Evolutionary conservation across 2,329 filamentous ascomycete species (phyloP).

Genomic region (Teratosphaeria viscida): DNA sequence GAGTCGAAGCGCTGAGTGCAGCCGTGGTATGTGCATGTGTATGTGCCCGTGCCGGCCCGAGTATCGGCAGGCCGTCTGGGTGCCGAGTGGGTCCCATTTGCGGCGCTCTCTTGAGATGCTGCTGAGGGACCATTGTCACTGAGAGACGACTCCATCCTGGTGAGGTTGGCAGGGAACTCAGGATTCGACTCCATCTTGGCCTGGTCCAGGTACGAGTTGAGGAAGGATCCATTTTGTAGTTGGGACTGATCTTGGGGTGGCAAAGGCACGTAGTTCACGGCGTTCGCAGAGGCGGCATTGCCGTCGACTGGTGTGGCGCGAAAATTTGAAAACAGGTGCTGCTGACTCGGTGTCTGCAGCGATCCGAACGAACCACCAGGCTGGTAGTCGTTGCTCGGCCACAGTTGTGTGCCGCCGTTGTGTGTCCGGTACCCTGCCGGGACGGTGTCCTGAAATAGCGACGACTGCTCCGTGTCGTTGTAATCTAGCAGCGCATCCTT

Average conservation of each 20-base stretch:
- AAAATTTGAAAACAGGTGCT: conserved; percentile 32
- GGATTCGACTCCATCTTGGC: conserved; percentile 31
- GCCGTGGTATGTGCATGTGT: conserved; percentile 91
- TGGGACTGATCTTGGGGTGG: conserved; percentile 13
- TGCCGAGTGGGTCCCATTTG: conserved; percentile 16
- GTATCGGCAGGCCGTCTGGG: conserved; percentile 50
- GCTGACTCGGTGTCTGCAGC: conserved; percentile 31
- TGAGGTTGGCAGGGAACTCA: conserved; percentile 49
- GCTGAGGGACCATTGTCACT: conserved; percentile 43
- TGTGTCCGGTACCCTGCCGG: conserved; percentile 26
- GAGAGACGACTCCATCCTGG: conserved; percentile 51
- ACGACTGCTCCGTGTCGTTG: conserved; percentile 61
- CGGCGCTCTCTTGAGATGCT: conserved; percentile 31
- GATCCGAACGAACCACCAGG: conserved; percentile 33
- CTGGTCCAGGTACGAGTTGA: conserved; percentile 15
- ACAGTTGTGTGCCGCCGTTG: conserved; percentile 26
- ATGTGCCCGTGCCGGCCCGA: conserved; percentile 71
- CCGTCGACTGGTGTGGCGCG: conserved; percentile 31
- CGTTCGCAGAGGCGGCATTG: conserved; percentile 16
- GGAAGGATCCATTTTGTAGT: conserved; percentile 18
- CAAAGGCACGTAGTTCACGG: conserved; percentile 24
- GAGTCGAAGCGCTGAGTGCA: conserved; percentile 84
- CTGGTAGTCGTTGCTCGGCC: conserved; percentile 33
- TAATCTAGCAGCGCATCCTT: conserved; percentile 87
- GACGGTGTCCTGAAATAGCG: conserved; percentile 56